Base-by-base conservation (phyloP, 371 early-diverging fungal genomes). In the Rhizopus microsporus region DNA sequence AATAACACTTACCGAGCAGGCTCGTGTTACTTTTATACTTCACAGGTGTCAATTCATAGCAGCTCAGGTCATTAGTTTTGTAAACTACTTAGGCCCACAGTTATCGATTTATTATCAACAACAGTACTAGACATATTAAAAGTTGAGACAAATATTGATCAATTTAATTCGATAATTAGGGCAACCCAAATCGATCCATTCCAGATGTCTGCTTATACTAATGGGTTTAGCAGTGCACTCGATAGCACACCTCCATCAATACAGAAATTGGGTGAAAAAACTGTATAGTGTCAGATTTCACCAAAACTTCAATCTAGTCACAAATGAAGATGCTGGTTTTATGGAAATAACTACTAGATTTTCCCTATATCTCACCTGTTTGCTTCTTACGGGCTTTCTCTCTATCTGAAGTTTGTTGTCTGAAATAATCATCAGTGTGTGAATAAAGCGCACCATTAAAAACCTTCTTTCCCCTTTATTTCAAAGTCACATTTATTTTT, bases 21-120 rank as follows among this genome's bases (percentile, higher is more conserved):
- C 45, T 44, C 44, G 50, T 58, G 37, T 42, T 51, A 34, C 13
- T 35, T 33, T 44, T 50, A 51, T n/a, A n/a, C n/a, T n/a, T 30
- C 37, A 44, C 44, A 35, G 33, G 23, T 16, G 51, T 51, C 37
- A 35, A 51, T 44, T 51, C 44, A 13, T 35, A 49, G 29, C n/a
- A 57, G 43, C 48, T 59, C 52, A 54, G 46, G 32, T 17, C 54
- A 12, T 48, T 39, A 42, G 53, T 48, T 17, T 39, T 53, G 40
- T 52, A 59, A 54, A 53, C 54, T 47, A 32, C 48, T 38, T 12
- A 45, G 13, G 39, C 40, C 47, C 17, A 5, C 38, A 33, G 54
- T 54, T 10, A 60, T 54, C 54, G 54, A 54, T 42, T 54, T 60
- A 60, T 54, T 54, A 47, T 54, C 48, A 39, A 39, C 23, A 17